Evolutionary conservation across 352 stramenopile genomes (phyloP).

Genomic region (Phytophthora podocarpi): DNA sequence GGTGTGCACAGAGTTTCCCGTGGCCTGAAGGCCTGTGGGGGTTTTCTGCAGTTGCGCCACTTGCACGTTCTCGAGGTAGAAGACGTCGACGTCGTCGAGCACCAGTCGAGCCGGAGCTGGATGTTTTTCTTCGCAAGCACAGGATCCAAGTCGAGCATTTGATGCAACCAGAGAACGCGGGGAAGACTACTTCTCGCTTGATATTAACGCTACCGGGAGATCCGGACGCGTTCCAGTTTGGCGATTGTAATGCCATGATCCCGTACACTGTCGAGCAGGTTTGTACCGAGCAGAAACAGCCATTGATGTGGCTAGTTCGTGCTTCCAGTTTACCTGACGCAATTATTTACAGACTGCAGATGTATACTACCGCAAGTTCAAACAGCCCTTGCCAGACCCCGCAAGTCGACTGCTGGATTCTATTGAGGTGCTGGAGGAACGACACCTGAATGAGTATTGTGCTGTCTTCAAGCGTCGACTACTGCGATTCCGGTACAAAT

Average conservation of each 20-base stretch:
- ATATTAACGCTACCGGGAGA: conserved; percentile 46
- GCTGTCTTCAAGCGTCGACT: conserved; percentile 67
- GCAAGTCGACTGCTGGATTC: conserved; percentile 50
- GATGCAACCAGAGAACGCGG: conserved; percentile 21
- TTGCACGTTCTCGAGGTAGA: background rate
- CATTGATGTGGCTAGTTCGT: too few relatives aligned
- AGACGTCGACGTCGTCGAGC: conserved; percentile 18
- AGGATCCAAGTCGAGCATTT: conserved; percentile 42
- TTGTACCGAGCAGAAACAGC: background rate
- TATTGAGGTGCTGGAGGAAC: conserved; percentile 53
- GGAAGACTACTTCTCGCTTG: conserved; percentile 35
- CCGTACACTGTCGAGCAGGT: conserved; percentile 74
- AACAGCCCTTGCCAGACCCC: conserved; percentile 73
- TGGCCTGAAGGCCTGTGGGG: conserved; percentile 53
- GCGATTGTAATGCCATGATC: conserved; percentile 48
- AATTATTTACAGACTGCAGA: conserved; percentile 45
- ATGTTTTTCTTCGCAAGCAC: conserved; percentile 44
- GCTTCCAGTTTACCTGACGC: background rate
- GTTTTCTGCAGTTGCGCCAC: conserved; percentile 14
- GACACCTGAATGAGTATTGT: conserved; percentile 54
- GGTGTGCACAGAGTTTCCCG: conserved; percentile 56
- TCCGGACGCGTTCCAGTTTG: conserved; percentile 52
- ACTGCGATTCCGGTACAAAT: conserved; percentile 57
- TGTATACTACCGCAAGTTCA: conserved; percentile 85
- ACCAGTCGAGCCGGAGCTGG: conserved; percentile 28